phyloP scores from a whole-genome alignment of 169 alveolate genomes.

The Cystoisospora suis region DNA sequence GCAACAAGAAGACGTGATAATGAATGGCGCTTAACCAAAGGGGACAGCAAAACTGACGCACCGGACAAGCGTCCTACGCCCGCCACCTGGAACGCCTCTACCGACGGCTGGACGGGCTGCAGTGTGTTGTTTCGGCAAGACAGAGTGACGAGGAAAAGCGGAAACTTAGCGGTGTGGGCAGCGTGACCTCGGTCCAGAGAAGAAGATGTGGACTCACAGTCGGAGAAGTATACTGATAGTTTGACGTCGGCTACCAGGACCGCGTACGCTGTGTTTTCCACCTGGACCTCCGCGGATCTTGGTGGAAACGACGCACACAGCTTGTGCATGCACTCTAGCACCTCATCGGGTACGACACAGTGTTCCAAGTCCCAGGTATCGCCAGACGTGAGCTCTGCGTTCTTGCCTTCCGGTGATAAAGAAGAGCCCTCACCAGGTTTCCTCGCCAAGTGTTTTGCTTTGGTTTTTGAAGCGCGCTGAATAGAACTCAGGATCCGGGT shows the following conservation, averaged over 20 bases:
- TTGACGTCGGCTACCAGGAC: constrained; percentile 11
- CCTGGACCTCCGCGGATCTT: not conserved
- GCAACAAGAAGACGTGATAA: not conserved
- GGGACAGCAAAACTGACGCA: not conserved
- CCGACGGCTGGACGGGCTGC: constrained; percentile 12
- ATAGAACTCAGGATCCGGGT: no score
- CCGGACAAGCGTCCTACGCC: not conserved
- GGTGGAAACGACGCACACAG: constrained; percentile 12
- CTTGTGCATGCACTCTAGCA: not conserved
- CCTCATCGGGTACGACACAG: not conserved
- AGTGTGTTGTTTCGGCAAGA: constrained; percentile 33
- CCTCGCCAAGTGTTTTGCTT: no score
- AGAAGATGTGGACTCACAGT: not conserved
- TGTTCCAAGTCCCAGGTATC: not conserved
- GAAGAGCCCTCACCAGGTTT: no score
- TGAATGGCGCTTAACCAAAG: not conserved
- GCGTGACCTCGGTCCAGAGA: no score
- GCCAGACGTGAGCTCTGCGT: not conserved
- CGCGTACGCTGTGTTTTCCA: constrained; percentile 9
- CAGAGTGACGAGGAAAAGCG: not conserved
- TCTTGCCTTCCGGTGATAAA: no score
- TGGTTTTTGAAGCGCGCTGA: no score
- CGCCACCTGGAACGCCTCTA: not conserved
- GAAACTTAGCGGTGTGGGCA: not conserved
- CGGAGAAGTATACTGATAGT: not conserved